Evolutionary conservation across 2,329 filamentous ascomycete genomes (phyloP), one percentile per base, ranked within the genome.

Genomic region (Botrytis fabae): DNA sequence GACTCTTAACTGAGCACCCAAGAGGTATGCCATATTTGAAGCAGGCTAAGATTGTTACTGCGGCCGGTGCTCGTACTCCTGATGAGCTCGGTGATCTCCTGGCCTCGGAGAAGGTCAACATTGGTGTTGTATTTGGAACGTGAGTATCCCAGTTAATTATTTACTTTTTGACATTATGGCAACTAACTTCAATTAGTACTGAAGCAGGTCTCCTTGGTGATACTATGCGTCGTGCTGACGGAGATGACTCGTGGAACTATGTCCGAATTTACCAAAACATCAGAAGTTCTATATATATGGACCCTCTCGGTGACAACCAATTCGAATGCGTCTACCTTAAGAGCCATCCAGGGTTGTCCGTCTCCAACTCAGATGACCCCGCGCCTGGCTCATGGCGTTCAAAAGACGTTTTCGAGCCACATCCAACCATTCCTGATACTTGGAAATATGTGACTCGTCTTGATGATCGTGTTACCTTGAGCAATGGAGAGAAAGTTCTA

Each of bases 121-220:
- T 90, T 0, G 83, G 87, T 7, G 84, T 83, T 22, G 86, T 89
- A 69, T 90, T 89, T 70, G 88, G 88, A 78, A 79, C 81, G 71
- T 73, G 44, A 70, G 71, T 59, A 40, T 38, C 4, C 4, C n/a
- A 32, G 25, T 59, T 2, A n/a, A 16, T 22, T 18, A 10, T 32
- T 61, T 20, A 38, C 25, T 35, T n/a, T 44, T 38, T 35, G 6
- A 25, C 35, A 10, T 25, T 9, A 71, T 71, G 4, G 42, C 44
- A 44, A 25, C 71, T 73, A 32, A 73, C 40, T 40, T 18, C 20
- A 38, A 2, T 18, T 60, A 73, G 71, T 2, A 91, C 89, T 0
- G 90, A 92, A 78, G 87, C 85, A 1, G 89, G 88, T 8, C 85
- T 89, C 75, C 80, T 91, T 28, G 89, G 90, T 85, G 90, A 87